Evolutionary conservation across 192 early-diverging fungal genomes (phyloP), one percentile per base, ranked within the genome.

Genomic region (Cladochytrium replicatum): DNA sequence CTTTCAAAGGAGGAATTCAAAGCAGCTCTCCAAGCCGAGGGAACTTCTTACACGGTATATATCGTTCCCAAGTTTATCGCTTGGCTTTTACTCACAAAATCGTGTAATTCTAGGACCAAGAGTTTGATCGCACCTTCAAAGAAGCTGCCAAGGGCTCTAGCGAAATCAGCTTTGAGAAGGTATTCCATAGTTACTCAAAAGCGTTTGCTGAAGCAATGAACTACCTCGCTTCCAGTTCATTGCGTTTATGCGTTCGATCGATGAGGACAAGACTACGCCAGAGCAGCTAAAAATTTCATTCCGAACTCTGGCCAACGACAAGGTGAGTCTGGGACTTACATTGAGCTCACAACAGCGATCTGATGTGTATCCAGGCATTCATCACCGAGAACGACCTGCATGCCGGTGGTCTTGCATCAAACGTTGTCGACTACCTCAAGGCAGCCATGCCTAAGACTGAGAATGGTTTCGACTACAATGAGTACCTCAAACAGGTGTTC

Each of bases 1-100:
- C n/a, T n/a, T n/a, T n/a, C n/a, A n/a, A n/a, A n/a, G n/a, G 63
- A 68, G 32, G 91, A 96, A 65, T 93, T 96, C 72, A 88, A 80
- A 39, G 82, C 88, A 5, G 86, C 87, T 2, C 61, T 96, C 46
- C 84, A 58, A 29, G 58, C 69, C 6, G 55, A 67, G 46, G 68
- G 68, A 38, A 63, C 54, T 29, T 55, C 42, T 25, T 45, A 63
- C 13, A n/a, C n/a, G n/a, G n/a, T n/a, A n/a, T n/a, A n/a, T n/a
- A n/a, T n/a, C n/a, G 4, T 31, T 21, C 5, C 4, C 4, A n/a
- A n/a, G n/a, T n/a, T n/a, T n/a, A n/a, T n/a, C n/a, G n/a, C n/a
- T n/a, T 31, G 31, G 21, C 27, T 26, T 39, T 3, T 3, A 21
- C n/a, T 46, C 29, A 17, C 11, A 19, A 28, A 19, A 31, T 31